These are phyloP conservation scores for Verticillium zaregamsianum DNA, from an alignment of 2,329 filamentous ascomycete species.

Conservation along the genomic window DNA sequence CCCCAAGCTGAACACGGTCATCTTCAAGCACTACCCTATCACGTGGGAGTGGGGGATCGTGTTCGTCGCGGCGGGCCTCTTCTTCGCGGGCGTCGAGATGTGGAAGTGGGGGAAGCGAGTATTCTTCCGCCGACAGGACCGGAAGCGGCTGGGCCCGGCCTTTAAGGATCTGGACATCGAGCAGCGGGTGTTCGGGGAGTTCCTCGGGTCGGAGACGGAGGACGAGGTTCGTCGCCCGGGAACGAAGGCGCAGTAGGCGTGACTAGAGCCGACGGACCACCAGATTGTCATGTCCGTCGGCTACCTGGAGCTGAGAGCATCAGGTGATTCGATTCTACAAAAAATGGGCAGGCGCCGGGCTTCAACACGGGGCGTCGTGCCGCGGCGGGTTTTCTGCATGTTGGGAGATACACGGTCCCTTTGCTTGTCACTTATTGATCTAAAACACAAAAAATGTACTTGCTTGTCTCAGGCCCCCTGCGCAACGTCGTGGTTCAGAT, in stretches of 20 bases:
- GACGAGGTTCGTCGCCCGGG: background rate
- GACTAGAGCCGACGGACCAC: background rate
- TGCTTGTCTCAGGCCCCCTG: no score
- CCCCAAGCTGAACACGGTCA: slow-evolving; percentile 52
- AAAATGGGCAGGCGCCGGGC: background rate
- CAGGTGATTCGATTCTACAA: no score
- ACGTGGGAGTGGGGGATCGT: slow-evolving; percentile 61
- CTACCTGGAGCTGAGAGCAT: background rate
- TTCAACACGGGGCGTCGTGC: background rate
- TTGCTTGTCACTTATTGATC: background rate
- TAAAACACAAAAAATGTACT: background rate
- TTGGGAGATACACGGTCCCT: background rate
- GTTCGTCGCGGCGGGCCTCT: slow-evolving; percentile 48
- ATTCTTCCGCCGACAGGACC: slow-evolving; percentile 26
- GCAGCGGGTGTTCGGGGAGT: slow-evolving; percentile 34
- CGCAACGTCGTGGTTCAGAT: no score
- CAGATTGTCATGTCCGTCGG: background rate
- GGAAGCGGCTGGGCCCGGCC: slow-evolving; percentile 13
- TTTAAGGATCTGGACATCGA: slow-evolving; percentile 36
- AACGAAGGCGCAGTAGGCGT: background rate
- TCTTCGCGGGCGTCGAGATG: slow-evolving; percentile 51
- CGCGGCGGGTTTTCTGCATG: background rate
- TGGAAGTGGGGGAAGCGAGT: slow-evolving; percentile 57
- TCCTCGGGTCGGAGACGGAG: slow-evolving; percentile 16
- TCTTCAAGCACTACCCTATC: slow-evolving; percentile 59